Evolutionary conservation across 345 rosid genomes (phyloP), one percentile per base, ranked within the genome.

Genomic region (Anastatica hierochuntica): DNA sequence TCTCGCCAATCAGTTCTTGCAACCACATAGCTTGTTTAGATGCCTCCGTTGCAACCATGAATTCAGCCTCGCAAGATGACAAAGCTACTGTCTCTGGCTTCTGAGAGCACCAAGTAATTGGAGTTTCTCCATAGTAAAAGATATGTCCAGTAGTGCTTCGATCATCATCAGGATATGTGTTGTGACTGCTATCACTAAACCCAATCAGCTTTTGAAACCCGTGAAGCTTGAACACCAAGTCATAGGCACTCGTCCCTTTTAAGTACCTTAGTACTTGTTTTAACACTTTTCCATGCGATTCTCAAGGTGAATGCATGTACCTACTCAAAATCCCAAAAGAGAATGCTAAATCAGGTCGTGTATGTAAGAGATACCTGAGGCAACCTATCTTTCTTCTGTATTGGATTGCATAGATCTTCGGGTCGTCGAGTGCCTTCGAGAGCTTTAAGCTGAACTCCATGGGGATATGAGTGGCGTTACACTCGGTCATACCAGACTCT

Each of bases 391-490:
- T 18, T 4, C 11, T 7, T 17, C 26, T 16, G 7, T 7, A 29
- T 0, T 1, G 0, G 0, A 13, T 46, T 0, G 36, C 3, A 4
- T 46, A 8, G 0, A 46, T 9, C 21, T 46, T 8, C 0, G 8
- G 0, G 14, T 46, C 20, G 1, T 46, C 36, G 14, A 8, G 4
- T 0, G 20, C 21, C 1, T 46, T 40, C 4, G 27, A 43, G 0
- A 45, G 2, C 0, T 45, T 45, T 1, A 45, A 0, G 1, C 50
- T 18, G 4, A 23, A 20, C 2, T 44, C 49, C 30, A 21, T 21
- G 3, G 24, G 24, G 2, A 21, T 21, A 21, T 21, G 24, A 2
- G 5, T 21, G 3, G 5, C 2, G 5, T 21, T 21, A 21, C 24
- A 21, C 3, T 21, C 5, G 2, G 2, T 21, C 24, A 21, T 21